phyloP scores from a whole-genome alignment of 768 basidiomycete species.

The Naganishia friedmannii region DNA sequence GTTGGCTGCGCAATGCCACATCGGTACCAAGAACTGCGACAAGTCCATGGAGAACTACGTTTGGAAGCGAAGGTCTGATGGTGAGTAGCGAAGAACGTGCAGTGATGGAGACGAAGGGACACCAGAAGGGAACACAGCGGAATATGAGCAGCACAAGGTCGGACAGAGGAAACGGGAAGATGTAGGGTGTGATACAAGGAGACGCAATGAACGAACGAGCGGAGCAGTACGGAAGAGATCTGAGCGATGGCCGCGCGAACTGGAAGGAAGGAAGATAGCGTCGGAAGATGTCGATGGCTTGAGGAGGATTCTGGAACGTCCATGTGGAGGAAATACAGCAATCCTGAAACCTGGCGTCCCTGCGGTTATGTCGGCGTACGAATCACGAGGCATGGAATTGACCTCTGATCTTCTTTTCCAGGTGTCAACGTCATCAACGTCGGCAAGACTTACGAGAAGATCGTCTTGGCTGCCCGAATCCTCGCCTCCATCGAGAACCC shows the following conservation, averaged over 20 bases:
- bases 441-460: slow-evolving; percentile 99
- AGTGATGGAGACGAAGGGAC: not conserved
- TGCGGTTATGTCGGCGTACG: not conserved
- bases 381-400: not conserved
- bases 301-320: not conserved
- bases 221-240: not conserved
- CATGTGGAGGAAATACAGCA: not conserved
- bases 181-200: no score
- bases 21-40: slow-evolving; percentile 98
- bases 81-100: slow-evolving; percentile 57
- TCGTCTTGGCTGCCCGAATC: slow-evolving; percentile 94
- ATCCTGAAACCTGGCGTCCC: not conserved
- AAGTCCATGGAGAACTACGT: slow-evolving; percentile 99
- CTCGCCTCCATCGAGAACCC: slow-evolving; percentile 98
- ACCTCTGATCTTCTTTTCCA: slow-evolving; percentile 47
- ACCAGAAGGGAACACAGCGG: not conserved
- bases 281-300: no score
- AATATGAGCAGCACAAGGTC: no score
- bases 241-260: not conserved
- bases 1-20: slow-evolving; percentile 90
- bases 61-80: slow-evolving; percentile 93
- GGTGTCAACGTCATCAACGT: slow-evolving; percentile 97
- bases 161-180: no score
- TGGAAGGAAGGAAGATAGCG: not conserved
- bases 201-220: no score